Conservation (phyloP, 257 asterid species). For the Ocimum tenuiflorum region DNA sequence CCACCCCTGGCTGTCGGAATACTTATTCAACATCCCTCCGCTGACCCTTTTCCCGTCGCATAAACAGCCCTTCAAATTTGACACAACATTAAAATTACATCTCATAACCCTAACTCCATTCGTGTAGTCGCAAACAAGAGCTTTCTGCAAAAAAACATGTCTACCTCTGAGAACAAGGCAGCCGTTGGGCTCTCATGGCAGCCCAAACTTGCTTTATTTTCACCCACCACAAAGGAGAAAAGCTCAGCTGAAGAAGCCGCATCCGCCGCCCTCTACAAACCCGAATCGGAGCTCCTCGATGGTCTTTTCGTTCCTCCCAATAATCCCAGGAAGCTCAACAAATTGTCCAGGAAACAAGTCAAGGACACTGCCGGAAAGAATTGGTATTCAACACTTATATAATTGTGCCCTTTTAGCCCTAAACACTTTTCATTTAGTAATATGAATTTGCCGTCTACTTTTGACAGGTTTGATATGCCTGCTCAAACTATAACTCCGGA, state of each 20-base stretch:
- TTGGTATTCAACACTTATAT: slow-evolving; percentile 36
- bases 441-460: slow-evolving; percentile 1
- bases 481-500: slow-evolving; percentile 84
- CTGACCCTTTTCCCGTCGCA: too few species aligned
- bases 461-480: slow-evolving; percentile 84
- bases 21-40: neutral
- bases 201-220: slow-evolving; percentile 45
- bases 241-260: slow-evolving; percentile 1
- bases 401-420: neutral
- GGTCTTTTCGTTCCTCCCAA: slow-evolving; percentile 81
- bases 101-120: neutral
- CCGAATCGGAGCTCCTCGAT: slow-evolving; percentile 55
- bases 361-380: slow-evolving; percentile 84
- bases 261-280: slow-evolving; percentile 35
- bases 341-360: slow-evolving; percentile 52
- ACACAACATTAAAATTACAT: too few species aligned
- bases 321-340: slow-evolving; percentile 64
- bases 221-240: slow-evolving; percentile 20
- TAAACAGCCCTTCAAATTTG: neutral
- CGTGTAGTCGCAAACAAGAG: neutral
- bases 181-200: slow-evolving; percentile 70
- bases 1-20: neutral
- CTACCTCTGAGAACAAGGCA: slow-evolving; percentile 13
- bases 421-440: neutral
- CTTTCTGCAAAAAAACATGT: neutral